These are phyloP conservation scores for Fusarium coffeatum DNA, from an alignment of 2,329 filamentous ascomycete genomes.

Conservation along the genomic window DNA sequence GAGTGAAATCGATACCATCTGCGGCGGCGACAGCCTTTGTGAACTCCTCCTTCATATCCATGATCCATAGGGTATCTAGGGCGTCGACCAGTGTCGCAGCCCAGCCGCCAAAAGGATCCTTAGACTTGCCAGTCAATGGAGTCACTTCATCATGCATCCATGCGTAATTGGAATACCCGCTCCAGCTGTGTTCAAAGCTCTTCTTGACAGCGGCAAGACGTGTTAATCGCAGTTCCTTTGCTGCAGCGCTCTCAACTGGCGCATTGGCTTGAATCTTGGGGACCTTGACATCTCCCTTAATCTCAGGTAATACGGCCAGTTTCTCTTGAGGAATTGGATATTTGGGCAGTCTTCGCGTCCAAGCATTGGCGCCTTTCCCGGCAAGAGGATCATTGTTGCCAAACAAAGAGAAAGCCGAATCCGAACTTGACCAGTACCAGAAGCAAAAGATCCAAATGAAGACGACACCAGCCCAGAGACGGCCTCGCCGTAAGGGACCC, in stretches of 20 bases:
- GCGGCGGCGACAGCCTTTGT: slow-evolving; percentile 68
- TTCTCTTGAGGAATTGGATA: slow-evolving; percentile 43
- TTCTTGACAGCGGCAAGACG: slow-evolving; percentile 60
- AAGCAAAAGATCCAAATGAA: slow-evolving; percentile 43
- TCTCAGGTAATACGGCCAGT: slow-evolving; percentile 51
- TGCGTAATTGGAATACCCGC: slow-evolving; percentile 68
- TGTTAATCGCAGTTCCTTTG: slow-evolving; percentile 49
- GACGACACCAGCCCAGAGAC: slow-evolving; percentile 43
- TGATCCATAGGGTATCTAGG: slow-evolving; percentile 76
- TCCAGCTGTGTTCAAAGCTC: slow-evolving; percentile 67
- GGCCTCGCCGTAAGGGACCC: slow-evolving; percentile 39
- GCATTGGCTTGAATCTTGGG: slow-evolving; percentile 48
- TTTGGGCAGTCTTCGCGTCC: slow-evolving; percentile 38
- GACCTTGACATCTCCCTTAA: slow-evolving; percentile 38
- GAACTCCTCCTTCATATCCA: slow-evolving; percentile 73
- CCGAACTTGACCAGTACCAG: slow-evolving; percentile 41
- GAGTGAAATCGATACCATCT: slow-evolving; percentile 68
- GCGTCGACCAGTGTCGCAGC: slow-evolving; percentile 72
- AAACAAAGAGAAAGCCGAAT: slow-evolving; percentile 29
- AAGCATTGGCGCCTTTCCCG: slow-evolving; percentile 41
- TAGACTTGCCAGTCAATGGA: slow-evolving; percentile 62
- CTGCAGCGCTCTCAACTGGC: slow-evolving; percentile 48
- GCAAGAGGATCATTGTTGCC: slow-evolving; percentile 38
- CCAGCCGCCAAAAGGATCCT: slow-evolving; percentile 72
- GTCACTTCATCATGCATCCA: slow-evolving; percentile 73